A percentile compares a stretch with the other conserved stretches of the same genome.
Evolutionary conservation across 108 stramenopile species (phyloP).

Genomic region (Aurantiochytrium sp.): DNA sequence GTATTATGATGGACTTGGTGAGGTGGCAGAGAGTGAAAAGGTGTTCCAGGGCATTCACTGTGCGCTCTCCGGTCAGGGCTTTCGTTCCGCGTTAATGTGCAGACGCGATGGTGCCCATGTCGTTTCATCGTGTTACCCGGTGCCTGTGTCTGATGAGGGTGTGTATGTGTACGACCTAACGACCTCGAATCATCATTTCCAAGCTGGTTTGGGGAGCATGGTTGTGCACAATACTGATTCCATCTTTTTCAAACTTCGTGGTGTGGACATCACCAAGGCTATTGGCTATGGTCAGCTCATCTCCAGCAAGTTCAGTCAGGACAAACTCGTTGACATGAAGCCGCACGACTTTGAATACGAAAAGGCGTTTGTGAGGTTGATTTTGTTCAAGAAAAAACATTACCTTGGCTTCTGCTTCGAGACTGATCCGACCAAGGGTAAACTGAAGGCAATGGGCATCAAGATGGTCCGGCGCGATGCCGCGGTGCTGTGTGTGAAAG

Average conservation of each 20-base stretch:
- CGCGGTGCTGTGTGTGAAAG: not conserved
- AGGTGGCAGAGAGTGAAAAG: too few relatives aligned
- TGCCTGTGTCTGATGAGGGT: too few relatives aligned
- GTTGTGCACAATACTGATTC: not conserved
- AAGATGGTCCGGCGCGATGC: not conserved
- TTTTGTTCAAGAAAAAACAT: not conserved
- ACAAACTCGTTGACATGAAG: not conserved
- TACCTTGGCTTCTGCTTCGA: not conserved
- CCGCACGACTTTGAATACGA: not conserved
- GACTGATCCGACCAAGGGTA: not conserved
- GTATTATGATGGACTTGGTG: too few relatives aligned
- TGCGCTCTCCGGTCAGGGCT: too few relatives aligned
- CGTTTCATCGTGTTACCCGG: too few relatives aligned
- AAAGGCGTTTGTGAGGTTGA: not conserved
- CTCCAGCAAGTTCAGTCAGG: not conserved
- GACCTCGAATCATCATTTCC: too few relatives aligned
- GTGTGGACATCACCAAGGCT: not conserved
- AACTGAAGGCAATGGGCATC: not conserved
- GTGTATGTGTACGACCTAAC: too few relatives aligned
- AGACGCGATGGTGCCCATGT: too few relatives aligned
- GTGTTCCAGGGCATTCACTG: too few relatives aligned
- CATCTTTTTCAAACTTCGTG: not conserved
- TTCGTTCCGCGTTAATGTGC: too few relatives aligned
- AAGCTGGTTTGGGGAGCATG: too few relatives aligned
- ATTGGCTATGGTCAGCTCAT: not conserved